These are phyloP conservation scores for Cryptococcus maquisensis DNA, from an alignment of 1,284 basidiomycete species.

Conservation along the genomic window DNA sequence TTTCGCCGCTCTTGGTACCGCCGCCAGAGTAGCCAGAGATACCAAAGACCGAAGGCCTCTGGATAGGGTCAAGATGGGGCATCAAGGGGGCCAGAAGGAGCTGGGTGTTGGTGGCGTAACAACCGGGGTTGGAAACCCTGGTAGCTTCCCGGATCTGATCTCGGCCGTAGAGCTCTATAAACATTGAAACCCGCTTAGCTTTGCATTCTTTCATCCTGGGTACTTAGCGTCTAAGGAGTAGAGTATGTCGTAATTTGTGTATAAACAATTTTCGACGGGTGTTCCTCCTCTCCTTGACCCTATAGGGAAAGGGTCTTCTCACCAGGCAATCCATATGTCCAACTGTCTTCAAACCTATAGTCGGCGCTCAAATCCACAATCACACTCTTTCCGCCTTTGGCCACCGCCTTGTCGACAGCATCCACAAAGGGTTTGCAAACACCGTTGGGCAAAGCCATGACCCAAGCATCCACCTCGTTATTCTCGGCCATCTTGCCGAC, in stretches of 20 bases:
- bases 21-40: slow-evolving; percentile 93
- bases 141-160: slow-evolving; percentile 63
- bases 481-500: slow-evolving; percentile 81
- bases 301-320: slow-evolving; percentile 54
- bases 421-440: slow-evolving; percentile 97
- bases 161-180: slow-evolving; percentile 81
- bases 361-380: slow-evolving; percentile 93
- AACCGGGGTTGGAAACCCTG: slow-evolving; percentile 93
- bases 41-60: slow-evolving; percentile 85
- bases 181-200: neutral
- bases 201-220: slow-evolving; percentile 24
- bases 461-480: slow-evolving; percentile 89
- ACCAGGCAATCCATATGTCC: slow-evolving; percentile 99
- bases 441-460: slow-evolving; percentile 97
- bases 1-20: slow-evolving; percentile 70
- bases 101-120: slow-evolving; percentile 92
- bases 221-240: slow-evolving; percentile 14
- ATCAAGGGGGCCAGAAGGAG: slow-evolving; percentile 86
- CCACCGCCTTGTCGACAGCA: slow-evolving; percentile 72
- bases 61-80: slow-evolving; percentile 60
- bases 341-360: slow-evolving; percentile 87
- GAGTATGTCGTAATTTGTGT: slow-evolving; percentile 6
- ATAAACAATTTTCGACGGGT: neutral
- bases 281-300: neutral
- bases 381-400: slow-evolving; percentile 59